Evolutionary conservation across 2,329 filamentous ascomycete species (phyloP).

Genomic region (Colletotrichum falcatum): DNA sequence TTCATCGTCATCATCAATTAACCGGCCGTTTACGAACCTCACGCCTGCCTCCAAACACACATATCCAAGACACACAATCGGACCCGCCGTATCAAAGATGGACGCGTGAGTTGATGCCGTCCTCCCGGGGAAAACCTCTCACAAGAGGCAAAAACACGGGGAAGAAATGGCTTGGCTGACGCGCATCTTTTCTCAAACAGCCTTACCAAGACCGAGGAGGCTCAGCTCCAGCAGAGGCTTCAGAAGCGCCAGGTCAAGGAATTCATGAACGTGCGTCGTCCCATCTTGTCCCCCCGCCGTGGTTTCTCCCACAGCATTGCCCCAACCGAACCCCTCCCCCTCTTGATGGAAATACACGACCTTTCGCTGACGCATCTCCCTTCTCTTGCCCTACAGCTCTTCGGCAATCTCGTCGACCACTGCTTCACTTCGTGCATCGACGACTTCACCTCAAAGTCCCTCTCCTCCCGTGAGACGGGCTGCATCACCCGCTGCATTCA

Average conservation of each 20-base stretch:
- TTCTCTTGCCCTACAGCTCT: constrained; percentile 57
- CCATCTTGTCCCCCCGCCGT: constrained; percentile 39
- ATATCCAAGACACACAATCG: background rate
- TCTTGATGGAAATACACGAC: background rate
- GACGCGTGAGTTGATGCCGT: constrained; percentile 41
- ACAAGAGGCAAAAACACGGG: background rate
- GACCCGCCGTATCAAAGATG: constrained; percentile 31
- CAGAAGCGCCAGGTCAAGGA: constrained; percentile 99
- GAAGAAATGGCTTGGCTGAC: constrained; percentile 38
- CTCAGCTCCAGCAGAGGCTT: constrained; percentile 93
- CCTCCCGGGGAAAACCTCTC: constrained; percentile 27
- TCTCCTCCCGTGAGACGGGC: constrained; percentile 87
- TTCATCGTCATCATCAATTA: constrained; percentile 41
- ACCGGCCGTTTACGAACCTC: constrained; percentile 3
- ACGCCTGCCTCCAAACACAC: background rate
- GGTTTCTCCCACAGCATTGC: constrained; percentile 44
- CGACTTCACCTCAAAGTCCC: constrained; percentile 97
- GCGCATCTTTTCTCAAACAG: constrained; percentile 47
- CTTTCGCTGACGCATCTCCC: background rate
- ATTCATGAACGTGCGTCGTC: constrained; percentile 90
- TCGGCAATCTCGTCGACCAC: constrained; percentile 78
- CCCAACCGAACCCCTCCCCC: background rate
- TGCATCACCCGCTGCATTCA: constrained; percentile 96
- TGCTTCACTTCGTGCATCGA: constrained; percentile 98
- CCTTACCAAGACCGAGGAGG: constrained; percentile 84